phyloP scores from a whole-genome alignment of 768 basidiomycete genomes.

The Leccinum pellstonianum region DNA sequence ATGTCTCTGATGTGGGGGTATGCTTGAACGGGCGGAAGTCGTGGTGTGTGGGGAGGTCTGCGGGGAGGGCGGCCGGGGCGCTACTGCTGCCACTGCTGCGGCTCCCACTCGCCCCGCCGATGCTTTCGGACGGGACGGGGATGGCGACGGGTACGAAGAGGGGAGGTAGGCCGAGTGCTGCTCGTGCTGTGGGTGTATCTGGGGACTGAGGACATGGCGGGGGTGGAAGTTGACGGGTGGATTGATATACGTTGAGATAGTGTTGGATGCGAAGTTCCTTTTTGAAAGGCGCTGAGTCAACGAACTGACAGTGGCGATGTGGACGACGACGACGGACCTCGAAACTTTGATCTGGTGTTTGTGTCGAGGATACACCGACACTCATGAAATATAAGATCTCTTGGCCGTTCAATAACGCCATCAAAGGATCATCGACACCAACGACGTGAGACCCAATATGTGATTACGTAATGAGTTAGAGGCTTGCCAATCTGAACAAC shows the following conservation, averaged over 20 bases:
- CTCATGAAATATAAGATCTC: slow-evolving; percentile 30
- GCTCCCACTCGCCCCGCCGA: background rate
- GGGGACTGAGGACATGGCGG: slow-evolving; percentile 49
- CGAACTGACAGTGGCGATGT: too few species aligned
- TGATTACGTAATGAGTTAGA: slow-evolving; percentile 2
- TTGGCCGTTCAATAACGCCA: slow-evolving; percentile 14
- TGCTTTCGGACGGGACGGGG: slow-evolving; percentile 8
- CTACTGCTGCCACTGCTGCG: background rate
- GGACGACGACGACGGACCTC: slow-evolving; percentile 21
- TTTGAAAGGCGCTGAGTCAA: background rate
- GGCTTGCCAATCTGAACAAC: too few species aligned
- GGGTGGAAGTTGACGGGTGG: slow-evolving; percentile 46
- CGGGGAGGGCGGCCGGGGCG: slow-evolving; percentile 9
- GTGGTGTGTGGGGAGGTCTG: slow-evolving; percentile 21
- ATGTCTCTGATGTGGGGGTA: slow-evolving; percentile 20
- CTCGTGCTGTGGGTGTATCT: slow-evolving; percentile 40
- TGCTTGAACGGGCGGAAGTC: slow-evolving; percentile 29
- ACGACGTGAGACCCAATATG: background rate
- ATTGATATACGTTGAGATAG: slow-evolving; percentile 49
- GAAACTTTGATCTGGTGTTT: slow-evolving; percentile 24
- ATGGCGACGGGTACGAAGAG: slow-evolving; percentile 47
- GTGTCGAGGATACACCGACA: slow-evolving; percentile 19
- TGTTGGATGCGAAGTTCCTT: slow-evolving; percentile 58
- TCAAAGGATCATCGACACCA: background rate
- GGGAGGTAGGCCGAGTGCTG: slow-evolving; percentile 46